These are phyloP conservation scores for Trichoderma atroviride DNA, from an alignment of 2,329 filamentous ascomycete genomes.

Conservation along the genomic window DNA sequence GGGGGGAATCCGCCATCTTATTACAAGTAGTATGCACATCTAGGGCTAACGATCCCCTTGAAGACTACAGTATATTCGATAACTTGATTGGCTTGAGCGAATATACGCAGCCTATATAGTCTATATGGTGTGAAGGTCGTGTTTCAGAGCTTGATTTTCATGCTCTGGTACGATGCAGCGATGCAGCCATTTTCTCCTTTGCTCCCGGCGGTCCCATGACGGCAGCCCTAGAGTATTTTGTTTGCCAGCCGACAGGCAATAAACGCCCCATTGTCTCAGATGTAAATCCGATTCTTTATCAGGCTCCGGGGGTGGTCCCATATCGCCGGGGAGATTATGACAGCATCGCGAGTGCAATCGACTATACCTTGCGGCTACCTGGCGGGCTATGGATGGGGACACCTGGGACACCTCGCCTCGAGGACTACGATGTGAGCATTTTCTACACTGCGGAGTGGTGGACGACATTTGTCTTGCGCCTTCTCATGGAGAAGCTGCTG, in stretches of 20 bases:
- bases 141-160: slow-evolving; percentile 88
- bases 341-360: slow-evolving; percentile 79
- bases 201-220: slow-evolving; percentile 97
- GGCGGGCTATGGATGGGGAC: slow-evolving; percentile 61
- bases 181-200: slow-evolving; percentile 90
- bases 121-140: slow-evolving; percentile 88
- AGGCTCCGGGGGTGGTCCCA: slow-evolving; percentile 79
- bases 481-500: background rate
- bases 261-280: slow-evolving; percentile 91
- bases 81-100: slow-evolving; percentile 81
- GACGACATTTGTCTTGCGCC: background rate
- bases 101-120: slow-evolving; percentile 50
- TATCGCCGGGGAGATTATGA: slow-evolving; percentile 93
- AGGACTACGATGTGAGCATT: slow-evolving; percentile 39
- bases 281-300: slow-evolving; percentile 89
- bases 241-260: slow-evolving; percentile 84
- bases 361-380: slow-evolving; percentile 77
- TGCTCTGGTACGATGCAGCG: slow-evolving; percentile 82
- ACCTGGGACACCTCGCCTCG: slow-evolving; percentile 63
- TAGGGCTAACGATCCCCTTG: slow-evolving; percentile 73
- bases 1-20: slow-evolving; percentile 83
- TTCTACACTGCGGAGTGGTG: background rate
- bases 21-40: slow-evolving; percentile 91
- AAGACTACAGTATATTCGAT: slow-evolving; percentile 82
- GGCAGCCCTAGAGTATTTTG: slow-evolving; percentile 88